Base-by-base conservation (phyloP, 805 yeast species). In the Hanseniaspora taiwanica region DNA sequence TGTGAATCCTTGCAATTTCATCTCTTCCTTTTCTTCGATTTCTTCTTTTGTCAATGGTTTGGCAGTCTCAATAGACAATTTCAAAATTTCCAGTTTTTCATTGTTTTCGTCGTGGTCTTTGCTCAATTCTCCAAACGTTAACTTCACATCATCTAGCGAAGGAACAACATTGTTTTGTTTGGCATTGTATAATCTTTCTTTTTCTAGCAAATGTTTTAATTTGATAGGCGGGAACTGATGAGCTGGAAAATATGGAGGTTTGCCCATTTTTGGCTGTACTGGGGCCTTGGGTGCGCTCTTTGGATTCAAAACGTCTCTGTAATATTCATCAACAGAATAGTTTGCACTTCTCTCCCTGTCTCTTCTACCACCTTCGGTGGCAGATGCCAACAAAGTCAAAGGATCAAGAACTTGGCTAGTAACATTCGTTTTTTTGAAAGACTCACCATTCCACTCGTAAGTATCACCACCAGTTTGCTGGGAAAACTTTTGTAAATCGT, bases 221-320 rank as follows among this genome's bases (percentile, higher is more conserved):
- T 81, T 71, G n/a, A 78, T 69, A 1, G 94, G 85, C 57, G 72
- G 83, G 51, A 91, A 84, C 59, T 91, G 98, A 60, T 87, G 96
- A 54, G 91, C 95, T 54, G 81, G 83, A 31, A 84, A 66, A 43
- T 76, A 77, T 44, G 82, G 64, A 50, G 84, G 91, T 53, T 80
- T 84, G 27, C 97, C 96, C 35, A 93, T 83, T 46, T 72, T 74
- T 14, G 94, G 91, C 1, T 79, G 81, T 8, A 72, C 66, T 35
- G 68, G 65, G 3, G 44, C 41, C 39, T 64, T 63, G 0, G 60
- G 37, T 0, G 77, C 55, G 50, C 81, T 68, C 5, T 89, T 85
- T 1, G 85, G 72, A 49, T 78, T 75, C 50, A 87, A 63, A 8
- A 80, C 86, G 53, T 78, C 89, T 56, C 80, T 79, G 59, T 82